phyloP scores from a whole-genome alignment of 2,329 filamentous ascomycete genomes.

The Fusarium guadeloupense region DNA sequence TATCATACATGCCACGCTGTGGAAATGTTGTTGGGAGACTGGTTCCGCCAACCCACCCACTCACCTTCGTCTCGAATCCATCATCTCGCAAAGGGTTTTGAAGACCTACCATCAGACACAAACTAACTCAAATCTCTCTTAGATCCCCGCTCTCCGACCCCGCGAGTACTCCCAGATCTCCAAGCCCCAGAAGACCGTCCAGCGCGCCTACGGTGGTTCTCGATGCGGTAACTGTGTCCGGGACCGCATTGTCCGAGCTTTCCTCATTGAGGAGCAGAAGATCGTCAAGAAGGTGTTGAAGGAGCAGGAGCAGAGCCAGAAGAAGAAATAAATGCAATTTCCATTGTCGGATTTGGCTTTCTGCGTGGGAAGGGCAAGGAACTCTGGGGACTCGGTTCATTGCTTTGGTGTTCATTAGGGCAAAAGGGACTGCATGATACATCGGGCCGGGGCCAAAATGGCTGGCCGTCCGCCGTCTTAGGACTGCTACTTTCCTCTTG shows the following conservation, averaged over 20 bases:
- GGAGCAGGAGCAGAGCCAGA: conserved; percentile 84
- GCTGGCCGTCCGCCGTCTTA: conserved; percentile 58
- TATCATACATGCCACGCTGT: neutral
- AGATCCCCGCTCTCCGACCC: conserved; percentile 96
- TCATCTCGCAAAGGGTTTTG: conserved; percentile 9
- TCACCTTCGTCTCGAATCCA: conserved; percentile 5
- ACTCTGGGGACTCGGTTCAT: conserved; percentile 55
- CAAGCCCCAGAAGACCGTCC: conserved; percentile 99
- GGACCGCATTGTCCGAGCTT: conserved; percentile 96
- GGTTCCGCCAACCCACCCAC: neutral
- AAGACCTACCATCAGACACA: neutral
- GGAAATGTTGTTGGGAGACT: neutral
- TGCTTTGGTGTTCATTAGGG: conserved; percentile 64
- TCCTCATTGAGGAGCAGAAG: conserved; percentile 99
- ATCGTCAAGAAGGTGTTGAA: conserved; percentile 99
- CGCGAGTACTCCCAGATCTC: conserved; percentile 98
- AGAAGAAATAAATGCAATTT: conserved; percentile 71
- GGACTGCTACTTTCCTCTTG: conserved; percentile 55
- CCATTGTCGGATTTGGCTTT: conserved; percentile 46
- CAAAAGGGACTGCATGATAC: conserved; percentile 62
- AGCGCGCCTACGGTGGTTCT: conserved; percentile 97
- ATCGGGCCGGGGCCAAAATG: conserved; percentile 49
- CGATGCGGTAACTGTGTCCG: conserved; percentile 99
- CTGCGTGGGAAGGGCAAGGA: conserved; percentile 49
- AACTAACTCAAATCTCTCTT: conserved; percentile 26